These are phyloP conservation scores for Triangularia setosa DNA, from an alignment of 2,329 filamentous ascomycete species.

Conservation along the genomic window DNA sequence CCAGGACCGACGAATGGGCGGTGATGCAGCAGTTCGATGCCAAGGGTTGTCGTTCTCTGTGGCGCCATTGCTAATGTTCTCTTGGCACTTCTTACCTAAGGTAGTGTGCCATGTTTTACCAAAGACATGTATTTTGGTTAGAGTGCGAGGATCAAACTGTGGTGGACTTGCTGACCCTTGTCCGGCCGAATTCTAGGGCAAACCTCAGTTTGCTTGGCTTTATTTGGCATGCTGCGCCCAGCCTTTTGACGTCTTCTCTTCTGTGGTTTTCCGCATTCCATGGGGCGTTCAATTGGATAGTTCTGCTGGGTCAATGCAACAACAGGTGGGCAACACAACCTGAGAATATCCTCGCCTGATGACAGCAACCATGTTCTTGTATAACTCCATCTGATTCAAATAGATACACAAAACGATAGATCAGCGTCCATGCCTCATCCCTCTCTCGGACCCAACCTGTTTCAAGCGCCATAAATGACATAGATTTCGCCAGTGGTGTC, in stretches of 20 bases:
- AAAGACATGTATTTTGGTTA: no score
- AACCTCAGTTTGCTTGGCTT: background rate
- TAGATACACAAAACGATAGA: background rate
- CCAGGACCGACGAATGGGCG: background rate
- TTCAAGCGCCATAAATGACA: conserved; percentile 30
- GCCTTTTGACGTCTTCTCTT: background rate
- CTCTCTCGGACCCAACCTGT: background rate
- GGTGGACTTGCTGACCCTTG: background rate
- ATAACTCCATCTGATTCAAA: background rate
- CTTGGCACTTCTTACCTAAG: background rate
- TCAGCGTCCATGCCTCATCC: background rate
- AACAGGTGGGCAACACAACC: background rate
- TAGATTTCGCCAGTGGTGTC: conserved; percentile 55
- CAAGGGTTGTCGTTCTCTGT: background rate
- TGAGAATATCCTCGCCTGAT: no score
- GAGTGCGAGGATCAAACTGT: background rate
- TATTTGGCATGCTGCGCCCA: background rate
- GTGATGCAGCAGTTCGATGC: background rate
- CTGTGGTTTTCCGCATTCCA: background rate
- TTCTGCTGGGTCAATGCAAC: background rate
- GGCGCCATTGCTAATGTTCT: background rate
- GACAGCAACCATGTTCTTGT: no score
- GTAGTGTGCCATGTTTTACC: no score
- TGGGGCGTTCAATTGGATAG: no score
- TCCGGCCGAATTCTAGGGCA: background rate